Conservation (phyloP, 768 basidiomycete species). For the Macrolepiota albuminosa region DNA sequence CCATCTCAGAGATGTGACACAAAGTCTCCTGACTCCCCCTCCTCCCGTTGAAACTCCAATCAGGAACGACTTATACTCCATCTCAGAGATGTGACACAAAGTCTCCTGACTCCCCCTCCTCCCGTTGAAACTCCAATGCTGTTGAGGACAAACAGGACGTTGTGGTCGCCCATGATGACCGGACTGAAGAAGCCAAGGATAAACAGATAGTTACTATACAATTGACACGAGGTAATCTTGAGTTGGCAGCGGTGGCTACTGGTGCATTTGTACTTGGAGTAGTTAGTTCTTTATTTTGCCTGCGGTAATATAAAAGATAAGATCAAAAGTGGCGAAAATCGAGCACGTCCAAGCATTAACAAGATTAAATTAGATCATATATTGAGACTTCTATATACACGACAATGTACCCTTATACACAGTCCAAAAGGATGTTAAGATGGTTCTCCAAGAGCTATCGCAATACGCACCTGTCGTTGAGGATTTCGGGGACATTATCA, state of each 20-base stretch:
- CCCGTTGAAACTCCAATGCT: neutral
- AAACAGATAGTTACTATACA: slow-evolving; percentile 8
- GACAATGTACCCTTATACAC: slow-evolving; percentile 42
- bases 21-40: slow-evolving; percentile 1
- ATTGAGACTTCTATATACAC: slow-evolving; percentile 45
- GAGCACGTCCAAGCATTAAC: neutral
- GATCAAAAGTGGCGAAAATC: neutral
- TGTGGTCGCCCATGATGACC: neutral
- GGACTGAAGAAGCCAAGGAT: slow-evolving; percentile 5
- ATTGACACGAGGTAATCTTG: slow-evolving; percentile 5
- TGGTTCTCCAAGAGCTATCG: neutral
- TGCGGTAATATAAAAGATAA: slow-evolving; percentile 17
- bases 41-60: neutral
- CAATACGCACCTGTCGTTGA: slow-evolving; percentile 39
- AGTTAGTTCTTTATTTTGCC: slow-evolving; percentile 25
- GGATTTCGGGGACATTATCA: slow-evolving; percentile 38
- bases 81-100: slow-evolving; percentile 11
- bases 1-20: slow-evolving; percentile 11
- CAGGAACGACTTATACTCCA: slow-evolving; percentile 28
- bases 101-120: neutral
- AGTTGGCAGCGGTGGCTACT: slow-evolving; percentile 26
- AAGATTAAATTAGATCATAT: slow-evolving; percentile 7
- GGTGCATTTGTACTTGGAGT: slow-evolving; percentile 34
- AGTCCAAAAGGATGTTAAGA: neutral
- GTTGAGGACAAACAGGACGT: slow-evolving; percentile 4